Evolutionary conservation across 106 monocot genomes (phyloP).

Genomic region (Dioscorea zingiberensis): DNA sequence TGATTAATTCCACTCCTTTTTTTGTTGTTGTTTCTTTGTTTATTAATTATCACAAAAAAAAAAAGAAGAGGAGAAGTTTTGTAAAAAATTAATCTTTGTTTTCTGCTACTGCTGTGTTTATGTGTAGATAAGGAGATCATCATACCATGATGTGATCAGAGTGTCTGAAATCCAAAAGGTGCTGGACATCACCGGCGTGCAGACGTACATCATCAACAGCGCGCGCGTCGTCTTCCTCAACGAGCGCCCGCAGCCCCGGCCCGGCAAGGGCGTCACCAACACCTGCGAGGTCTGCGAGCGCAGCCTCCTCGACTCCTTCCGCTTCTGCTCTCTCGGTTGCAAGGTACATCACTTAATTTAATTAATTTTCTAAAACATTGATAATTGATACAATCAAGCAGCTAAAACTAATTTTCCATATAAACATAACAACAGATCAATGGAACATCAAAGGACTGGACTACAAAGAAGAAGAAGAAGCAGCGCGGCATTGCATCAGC

Average conservation of each 20-base stretch:
- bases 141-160: conserved; percentile 95
- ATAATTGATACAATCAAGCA: too few species aligned
- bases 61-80: neutral
- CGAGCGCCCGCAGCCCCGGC: conserved; percentile 41
- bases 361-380: neutral
- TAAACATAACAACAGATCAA: too few species aligned
- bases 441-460: conserved; percentile 31
- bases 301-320: conserved; percentile 37
- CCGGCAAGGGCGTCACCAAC: conserved; percentile 36
- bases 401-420: too few species aligned
- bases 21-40: neutral
- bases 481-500: neutral
- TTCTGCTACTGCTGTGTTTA: neutral
- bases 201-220: conserved; percentile 96
- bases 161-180: conserved; percentile 84
- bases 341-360: conserved; percentile 15
- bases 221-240: conserved; percentile 82
- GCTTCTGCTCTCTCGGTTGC: conserved; percentile 48
- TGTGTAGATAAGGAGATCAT: conserved; percentile 76
- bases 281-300: conserved; percentile 48
- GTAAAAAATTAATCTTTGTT: too few species aligned
- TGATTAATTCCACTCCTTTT: neutral
- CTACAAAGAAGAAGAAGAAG: conserved; percentile 9
- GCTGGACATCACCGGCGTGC: conserved; percentile 76
- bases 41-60: neutral